Conservation (phyloP, 768 basidiomycete species). For the Mycena epipterygia region DNA sequence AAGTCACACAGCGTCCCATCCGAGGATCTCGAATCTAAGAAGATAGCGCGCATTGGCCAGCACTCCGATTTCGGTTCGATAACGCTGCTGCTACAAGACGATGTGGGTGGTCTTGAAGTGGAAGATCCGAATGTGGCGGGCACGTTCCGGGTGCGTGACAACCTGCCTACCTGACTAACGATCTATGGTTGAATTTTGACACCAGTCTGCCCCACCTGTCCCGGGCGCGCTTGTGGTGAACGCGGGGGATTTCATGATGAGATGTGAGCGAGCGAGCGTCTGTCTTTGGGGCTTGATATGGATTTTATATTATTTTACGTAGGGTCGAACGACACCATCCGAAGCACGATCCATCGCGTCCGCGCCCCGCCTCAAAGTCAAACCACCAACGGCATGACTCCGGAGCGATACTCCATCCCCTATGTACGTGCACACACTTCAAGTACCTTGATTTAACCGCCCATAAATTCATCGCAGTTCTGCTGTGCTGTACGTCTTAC, state of each 20-base stretch:
- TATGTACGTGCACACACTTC: slow-evolving; percentile 52
- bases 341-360: slow-evolving; percentile 69
- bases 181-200: neutral
- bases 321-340: slow-evolving; percentile 63
- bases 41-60: slow-evolving; percentile 59
- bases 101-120: slow-evolving; percentile 73
- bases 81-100: slow-evolving; percentile 73
- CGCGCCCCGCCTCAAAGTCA: slow-evolving; percentile 55
- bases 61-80: slow-evolving; percentile 71
- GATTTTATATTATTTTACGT: no score
- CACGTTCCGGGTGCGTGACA: slow-evolving; percentile 49
- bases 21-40: slow-evolving; percentile 47
- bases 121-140: slow-evolving; percentile 66
- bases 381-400: slow-evolving; percentile 50
- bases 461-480: neutral
- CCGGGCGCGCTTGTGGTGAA: slow-evolving; percentile 66
- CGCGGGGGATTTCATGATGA: slow-evolving; percentile 64
- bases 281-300: no score
- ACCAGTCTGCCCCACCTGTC: slow-evolving; percentile 58
- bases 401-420: slow-evolving; percentile 72
- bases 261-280: no score
- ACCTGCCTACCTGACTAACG: neutral
- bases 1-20: slow-evolving; percentile 53
- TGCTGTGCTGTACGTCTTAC: slow-evolving; percentile 18
- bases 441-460: neutral